phyloP scores from a whole-genome alignment of 192 early-diverging fungal species.

The Pecoramyces ruminantium region DNA sequence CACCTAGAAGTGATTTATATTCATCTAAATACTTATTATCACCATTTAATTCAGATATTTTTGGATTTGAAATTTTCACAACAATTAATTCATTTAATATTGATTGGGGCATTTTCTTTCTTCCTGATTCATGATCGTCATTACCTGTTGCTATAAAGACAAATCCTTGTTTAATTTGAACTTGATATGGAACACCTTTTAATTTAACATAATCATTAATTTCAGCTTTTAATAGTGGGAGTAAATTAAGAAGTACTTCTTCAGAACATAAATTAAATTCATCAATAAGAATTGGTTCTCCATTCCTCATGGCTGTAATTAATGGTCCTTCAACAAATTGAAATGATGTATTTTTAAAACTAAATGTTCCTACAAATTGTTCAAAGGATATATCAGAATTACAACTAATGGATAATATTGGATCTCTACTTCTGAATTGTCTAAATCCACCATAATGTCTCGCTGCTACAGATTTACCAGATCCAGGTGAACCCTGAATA shows the following conservation, averaged over 20 bases:
- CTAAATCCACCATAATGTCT: neutral
- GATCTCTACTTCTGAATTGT: neutral
- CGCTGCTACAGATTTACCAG: neutral
- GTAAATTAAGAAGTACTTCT: neutral
- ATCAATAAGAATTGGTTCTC: neutral
- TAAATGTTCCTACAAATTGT: neutral
- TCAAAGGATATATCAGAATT: neutral
- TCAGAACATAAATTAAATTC: neutral
- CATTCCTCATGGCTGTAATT: neutral
- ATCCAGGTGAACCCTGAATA: neutral
- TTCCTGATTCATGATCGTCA: neutral
- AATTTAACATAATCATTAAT: neutral
- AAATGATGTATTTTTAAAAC: neutral
- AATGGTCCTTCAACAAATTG: neutral
- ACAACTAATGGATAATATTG: neutral
- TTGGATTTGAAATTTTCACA: neutral
- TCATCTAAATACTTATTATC: too few relatives aligned
- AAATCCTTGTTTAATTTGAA: neutral
- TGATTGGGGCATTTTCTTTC: neutral
- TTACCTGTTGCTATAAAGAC: neutral
- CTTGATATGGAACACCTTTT: neutral
- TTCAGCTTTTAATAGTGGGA: neutral
- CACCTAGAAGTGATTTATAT: neutral
- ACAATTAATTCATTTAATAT: neutral
- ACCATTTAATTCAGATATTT: too few relatives aligned